A percentile compares a stretch with the other conserved stretches of the same genome.
Evolutionary conservation across 768 basidiomycete genomes (phyloP).

Genomic region (Calocera cornea): DNA sequence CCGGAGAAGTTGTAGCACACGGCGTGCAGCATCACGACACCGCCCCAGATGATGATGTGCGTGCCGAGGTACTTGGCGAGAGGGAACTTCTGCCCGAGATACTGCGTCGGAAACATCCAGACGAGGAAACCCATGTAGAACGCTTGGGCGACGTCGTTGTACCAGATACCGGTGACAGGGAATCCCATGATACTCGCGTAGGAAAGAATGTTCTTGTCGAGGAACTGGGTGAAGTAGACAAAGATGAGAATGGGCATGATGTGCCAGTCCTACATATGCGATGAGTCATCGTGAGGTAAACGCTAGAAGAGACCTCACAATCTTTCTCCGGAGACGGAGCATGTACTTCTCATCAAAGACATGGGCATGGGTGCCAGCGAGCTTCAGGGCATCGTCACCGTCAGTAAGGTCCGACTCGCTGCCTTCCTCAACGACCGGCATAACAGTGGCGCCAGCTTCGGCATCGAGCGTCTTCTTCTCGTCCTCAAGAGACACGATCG

Average conservation of each 20-base stretch:
- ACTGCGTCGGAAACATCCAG: constrained; percentile 54
- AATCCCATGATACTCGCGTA: constrained; percentile 63
- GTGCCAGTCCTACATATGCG: constrained; percentile 30
- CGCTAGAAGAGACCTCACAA: constrained; percentile 16
- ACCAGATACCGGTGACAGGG: constrained; percentile 40
- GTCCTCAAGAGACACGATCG: not conserved
- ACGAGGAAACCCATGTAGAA: constrained; percentile 46
- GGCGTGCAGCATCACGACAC: constrained; percentile 46
- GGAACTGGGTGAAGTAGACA: constrained; percentile 54
- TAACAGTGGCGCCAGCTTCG: not conserved
- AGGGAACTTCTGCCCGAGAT: constrained; percentile 46
- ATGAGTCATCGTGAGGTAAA: not conserved
- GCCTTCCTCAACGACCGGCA: not conserved
- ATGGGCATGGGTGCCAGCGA: constrained; percentile 40
- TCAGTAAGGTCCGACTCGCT: constrained; percentile 14
- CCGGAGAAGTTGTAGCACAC: constrained; percentile 41
- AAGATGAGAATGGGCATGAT: constrained; percentile 46
- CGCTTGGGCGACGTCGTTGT: constrained; percentile 41
- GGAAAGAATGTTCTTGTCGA: constrained; percentile 59
- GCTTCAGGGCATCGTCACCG: constrained; percentile 47
- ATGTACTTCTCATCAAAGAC: constrained; percentile 53
- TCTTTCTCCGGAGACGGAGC: constrained; percentile 39
- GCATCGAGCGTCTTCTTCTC: not conserved
- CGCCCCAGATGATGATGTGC: constrained; percentile 50
- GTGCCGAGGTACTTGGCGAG: constrained; percentile 50